Percentiles rank a stretch among this genome's conserved stretches.
These are phyloP conservation scores for Kwoniella heveanensis DNA, from an alignment of 768 basidiomycete genomes.

Conservation along the genomic window DNA sequence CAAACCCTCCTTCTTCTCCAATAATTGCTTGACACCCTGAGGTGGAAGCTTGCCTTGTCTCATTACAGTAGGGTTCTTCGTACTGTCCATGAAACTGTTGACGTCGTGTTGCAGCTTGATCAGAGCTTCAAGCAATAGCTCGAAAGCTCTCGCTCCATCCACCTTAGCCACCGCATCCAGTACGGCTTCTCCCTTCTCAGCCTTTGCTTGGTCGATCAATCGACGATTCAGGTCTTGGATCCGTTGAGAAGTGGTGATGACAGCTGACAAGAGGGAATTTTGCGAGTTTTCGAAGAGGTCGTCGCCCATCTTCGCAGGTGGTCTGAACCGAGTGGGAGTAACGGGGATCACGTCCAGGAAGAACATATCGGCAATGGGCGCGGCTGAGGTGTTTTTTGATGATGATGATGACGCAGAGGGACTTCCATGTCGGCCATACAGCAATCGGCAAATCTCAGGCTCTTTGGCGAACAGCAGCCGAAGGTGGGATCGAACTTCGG, in stretches of 20 bases:
- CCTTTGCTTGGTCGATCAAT: slow-evolving; percentile 56
- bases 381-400: not conserved
- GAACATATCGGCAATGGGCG: slow-evolving; percentile 80
- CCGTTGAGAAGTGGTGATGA: slow-evolving; percentile 77
- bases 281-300: slow-evolving; percentile 94
- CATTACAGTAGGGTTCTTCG: slow-evolving; percentile 84
- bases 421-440: slow-evolving; percentile 91
- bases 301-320: slow-evolving; percentile 87
- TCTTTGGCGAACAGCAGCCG: slow-evolving; percentile 85
- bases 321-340: slow-evolving; percentile 92
- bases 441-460: slow-evolving; percentile 73
- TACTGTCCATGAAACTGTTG: slow-evolving; percentile 95
- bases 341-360: slow-evolving; percentile 92
- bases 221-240: slow-evolving; percentile 67
- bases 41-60: slow-evolving; percentile 88
- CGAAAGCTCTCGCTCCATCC: slow-evolving; percentile 61
- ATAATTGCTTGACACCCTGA: slow-evolving; percentile 87
- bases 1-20: slow-evolving; percentile 98
- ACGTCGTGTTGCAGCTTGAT: slow-evolving; percentile 91
- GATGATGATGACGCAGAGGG: slow-evolving; percentile 57
- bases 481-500: slow-evolving; percentile 92
- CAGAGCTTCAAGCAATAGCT: slow-evolving; percentile 72
- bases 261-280: slow-evolving; percentile 80
- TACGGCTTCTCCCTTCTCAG: slow-evolving; percentile 44
- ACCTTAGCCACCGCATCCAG: slow-evolving; percentile 66